Evolutionary conservation across 2,329 filamentous ascomycete species (phyloP).

Genomic region (Graphiopsis chlorocephala): DNA sequence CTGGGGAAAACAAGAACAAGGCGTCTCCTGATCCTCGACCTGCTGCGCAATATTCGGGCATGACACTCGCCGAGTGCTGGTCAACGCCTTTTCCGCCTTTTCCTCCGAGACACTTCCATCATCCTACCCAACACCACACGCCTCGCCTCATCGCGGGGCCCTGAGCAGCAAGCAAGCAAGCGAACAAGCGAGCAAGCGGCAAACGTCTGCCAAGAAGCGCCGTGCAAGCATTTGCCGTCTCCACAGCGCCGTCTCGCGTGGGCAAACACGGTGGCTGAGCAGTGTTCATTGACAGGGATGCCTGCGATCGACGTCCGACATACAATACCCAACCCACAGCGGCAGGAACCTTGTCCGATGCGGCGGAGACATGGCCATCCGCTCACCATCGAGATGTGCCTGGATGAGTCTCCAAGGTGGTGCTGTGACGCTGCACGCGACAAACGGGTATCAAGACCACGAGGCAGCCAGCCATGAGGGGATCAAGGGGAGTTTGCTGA

Average conservation of each 20-base stretch:
- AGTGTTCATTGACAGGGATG: neutral
- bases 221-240: neutral
- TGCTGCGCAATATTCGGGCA: neutral
- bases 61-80: neutral
- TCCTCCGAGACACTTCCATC: slow-evolving; percentile 6
- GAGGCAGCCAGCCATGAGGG: neutral
- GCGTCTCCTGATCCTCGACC: neutral
- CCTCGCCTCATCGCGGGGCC: neutral
- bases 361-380: slow-evolving; percentile 1
- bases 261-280: neutral
- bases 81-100: neutral
- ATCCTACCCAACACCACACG: neutral
- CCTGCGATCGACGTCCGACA: slow-evolving; percentile 2
- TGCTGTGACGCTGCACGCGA: neutral
- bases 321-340: slow-evolving; percentile 4
- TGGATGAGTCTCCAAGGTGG: neutral
- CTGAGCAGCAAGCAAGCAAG: neutral
- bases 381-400: slow-evolving; percentile 10
- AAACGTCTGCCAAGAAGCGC: neutral
- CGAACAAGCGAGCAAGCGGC: neutral
- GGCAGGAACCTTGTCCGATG: slow-evolving; percentile 9
- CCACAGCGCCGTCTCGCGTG: neutral
- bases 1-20: neutral
- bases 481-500: neutral
- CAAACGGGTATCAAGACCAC: neutral